A percentile compares a stretch with the other conserved stretches of the same genome.
Conservation (phyloP, 2,329 filamentous ascomycete genomes). For the Fusarium sp. region DNA sequence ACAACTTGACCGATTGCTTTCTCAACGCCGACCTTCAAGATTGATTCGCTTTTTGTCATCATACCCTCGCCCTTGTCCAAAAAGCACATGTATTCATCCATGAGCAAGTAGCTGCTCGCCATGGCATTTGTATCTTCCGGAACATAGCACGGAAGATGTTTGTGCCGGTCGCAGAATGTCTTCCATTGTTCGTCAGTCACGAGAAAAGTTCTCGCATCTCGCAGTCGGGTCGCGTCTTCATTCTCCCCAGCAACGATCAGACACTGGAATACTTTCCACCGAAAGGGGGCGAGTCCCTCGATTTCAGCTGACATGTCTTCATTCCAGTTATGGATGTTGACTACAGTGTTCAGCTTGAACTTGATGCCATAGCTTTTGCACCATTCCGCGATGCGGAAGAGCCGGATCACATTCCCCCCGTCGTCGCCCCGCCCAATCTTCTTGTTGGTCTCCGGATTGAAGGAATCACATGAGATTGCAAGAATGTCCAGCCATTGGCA, state of each 20-base stretch:
- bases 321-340: neutral
- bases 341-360: neutral
- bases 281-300: neutral
- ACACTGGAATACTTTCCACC: neutral
- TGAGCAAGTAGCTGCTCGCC: neutral
- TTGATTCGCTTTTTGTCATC: neutral
- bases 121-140: neutral
- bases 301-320: neutral
- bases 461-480: neutral
- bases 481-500: neutral
- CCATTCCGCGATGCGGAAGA: neutral
- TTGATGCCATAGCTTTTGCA: neutral
- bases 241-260: neutral
- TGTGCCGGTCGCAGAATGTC: neutral
- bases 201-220: neutral
- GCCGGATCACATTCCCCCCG: neutral
- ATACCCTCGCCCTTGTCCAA: neutral
- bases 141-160: neutral
- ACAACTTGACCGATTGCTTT: neutral
- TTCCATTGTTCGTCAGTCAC: neutral
- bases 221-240: neutral
- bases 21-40: neutral
- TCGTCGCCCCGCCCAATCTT: neutral
- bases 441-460: neutral
- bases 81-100: neutral